phyloP scores from a whole-genome alignment of 2,329 filamentous ascomycete genomes.

The Orbilia brochopaga region DNA sequence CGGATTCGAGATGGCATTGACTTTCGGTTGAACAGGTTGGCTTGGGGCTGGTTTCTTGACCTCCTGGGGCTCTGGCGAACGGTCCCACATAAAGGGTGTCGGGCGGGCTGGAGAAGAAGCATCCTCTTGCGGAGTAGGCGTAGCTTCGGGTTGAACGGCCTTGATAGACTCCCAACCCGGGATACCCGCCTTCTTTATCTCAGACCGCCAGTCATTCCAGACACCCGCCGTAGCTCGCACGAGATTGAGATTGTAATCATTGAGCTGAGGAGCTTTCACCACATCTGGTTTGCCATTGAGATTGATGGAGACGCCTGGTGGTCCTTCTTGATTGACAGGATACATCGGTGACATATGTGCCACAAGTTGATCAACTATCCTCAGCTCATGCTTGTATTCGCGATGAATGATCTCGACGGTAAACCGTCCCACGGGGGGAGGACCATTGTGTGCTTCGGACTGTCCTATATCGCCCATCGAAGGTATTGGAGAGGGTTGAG shows the following conservation, averaged over 20 bases:
- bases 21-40: not conserved
- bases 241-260: constrained; percentile 12
- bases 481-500: constrained; percentile 27
- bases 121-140: not conserved
- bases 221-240: constrained; percentile 19
- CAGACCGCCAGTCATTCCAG: constrained; percentile 39
- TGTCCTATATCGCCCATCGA: not conserved
- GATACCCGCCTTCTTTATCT: constrained; percentile 40
- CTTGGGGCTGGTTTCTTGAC: not conserved
- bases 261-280: constrained; percentile 5
- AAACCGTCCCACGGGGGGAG: constrained; percentile 5
- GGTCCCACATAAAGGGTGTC: constrained; percentile 16
- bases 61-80: constrained; percentile 4
- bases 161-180: constrained; percentile 29
- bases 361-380: constrained; percentile 41
- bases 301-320: constrained; percentile 27
- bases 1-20: constrained; percentile 27
- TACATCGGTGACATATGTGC: constrained; percentile 8
- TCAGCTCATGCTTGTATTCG: constrained; percentile 28
- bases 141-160: constrained; percentile 9
- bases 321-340: constrained; percentile 27
- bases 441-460: not conserved
- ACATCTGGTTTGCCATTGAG: constrained; percentile 5
- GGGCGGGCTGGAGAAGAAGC: not conserved
- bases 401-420: constrained; percentile 27